Evolutionary conservation across 441 rosid species (phyloP).

Genomic region (Pelargonium fulgidum): DNA sequence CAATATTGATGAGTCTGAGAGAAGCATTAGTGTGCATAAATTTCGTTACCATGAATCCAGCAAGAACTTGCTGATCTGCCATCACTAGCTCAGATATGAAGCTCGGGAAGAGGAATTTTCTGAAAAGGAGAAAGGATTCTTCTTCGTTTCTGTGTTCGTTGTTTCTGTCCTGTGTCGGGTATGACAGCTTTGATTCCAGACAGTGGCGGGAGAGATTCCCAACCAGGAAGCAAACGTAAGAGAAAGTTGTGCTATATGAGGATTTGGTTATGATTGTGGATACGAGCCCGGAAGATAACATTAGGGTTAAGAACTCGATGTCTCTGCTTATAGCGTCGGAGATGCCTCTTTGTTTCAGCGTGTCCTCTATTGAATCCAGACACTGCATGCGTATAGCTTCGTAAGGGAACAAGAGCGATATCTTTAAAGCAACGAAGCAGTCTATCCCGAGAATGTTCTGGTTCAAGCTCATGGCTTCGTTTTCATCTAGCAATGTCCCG

Average conservation of each 20-base stretch:
- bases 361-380: constrained; percentile 51
- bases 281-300: constrained; percentile 54
- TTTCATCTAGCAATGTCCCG: constrained; percentile 53
- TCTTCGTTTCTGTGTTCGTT: constrained; percentile 15
- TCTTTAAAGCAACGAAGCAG: constrained; percentile 49
- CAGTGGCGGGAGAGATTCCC: constrained; percentile 68
- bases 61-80: constrained; percentile 66
- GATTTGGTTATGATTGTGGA: constrained; percentile 45
- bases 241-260: constrained; percentile 44
- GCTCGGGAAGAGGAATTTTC: constrained; percentile 56
- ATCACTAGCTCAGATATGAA: constrained; percentile 69
- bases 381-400: constrained; percentile 45
- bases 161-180: constrained; percentile 22
- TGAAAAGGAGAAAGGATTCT: constrained; percentile 34
- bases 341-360: constrained; percentile 55
- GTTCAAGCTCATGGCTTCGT: constrained; percentile 46
- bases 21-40: constrained; percentile 79
- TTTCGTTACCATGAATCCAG: constrained; percentile 65
- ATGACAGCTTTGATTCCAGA: constrained; percentile 47
- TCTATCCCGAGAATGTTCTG: constrained; percentile 30
- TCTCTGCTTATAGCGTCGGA: constrained; percentile 38
- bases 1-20: constrained; percentile 53
- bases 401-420: constrained; percentile 67
- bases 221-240: constrained; percentile 61
- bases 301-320: constrained; percentile 50